Evolutionary conservation across 108 stramenopile genomes (phyloP), one percentile per base, ranked within the genome.

Genomic region (Cyclostephanos tholiformis): DNA sequence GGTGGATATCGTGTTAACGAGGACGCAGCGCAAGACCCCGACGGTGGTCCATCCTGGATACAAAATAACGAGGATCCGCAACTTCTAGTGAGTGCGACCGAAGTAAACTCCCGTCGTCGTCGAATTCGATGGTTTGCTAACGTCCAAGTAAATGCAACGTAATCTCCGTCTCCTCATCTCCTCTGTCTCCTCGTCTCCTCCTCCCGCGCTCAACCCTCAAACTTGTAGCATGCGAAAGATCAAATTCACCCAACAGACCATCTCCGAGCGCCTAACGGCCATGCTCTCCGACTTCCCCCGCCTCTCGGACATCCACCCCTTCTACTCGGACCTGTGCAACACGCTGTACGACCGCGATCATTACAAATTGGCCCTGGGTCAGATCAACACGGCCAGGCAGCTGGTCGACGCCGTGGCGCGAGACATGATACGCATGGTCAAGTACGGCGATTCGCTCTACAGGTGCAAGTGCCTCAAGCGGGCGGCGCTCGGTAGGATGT

Each of bases 261-360:
- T 98, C 63, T 86, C 89, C 29, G 98, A 99, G 68, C 78, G 96
- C 17, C 87, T 99, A 19, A 90, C 93, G 10, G 71, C 70, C 38
- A 98, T 99, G 68, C 80, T 99, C 60, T 83, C 85, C 20, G 97
- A 99, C 75, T 99, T 99, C 73, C 99, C 99, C 56, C 93, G 98
- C 55, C 91, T 99, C 17, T 97, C 96, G 51, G 99, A 99, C 82
- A 96, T 99, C 68, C 99, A 99, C 77, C 99, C 99, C 19, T 99
- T 99, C 79, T 98, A 98, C 80, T 95, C 96, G n/a, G 99, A 99
- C 84, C 92, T 99, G 36, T 97, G 97, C 66, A 98, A 98, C 87
- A 97, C 98, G 20, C 84, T 99, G 30, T 99, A 99, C 77, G 99
- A 99, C 75, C 87, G 96, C 12, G 98, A 99, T 86, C 99, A 99